Evolutionary conservation across 257 asterid genomes (phyloP).

Genomic region (Lycium ferocissimum): DNA sequence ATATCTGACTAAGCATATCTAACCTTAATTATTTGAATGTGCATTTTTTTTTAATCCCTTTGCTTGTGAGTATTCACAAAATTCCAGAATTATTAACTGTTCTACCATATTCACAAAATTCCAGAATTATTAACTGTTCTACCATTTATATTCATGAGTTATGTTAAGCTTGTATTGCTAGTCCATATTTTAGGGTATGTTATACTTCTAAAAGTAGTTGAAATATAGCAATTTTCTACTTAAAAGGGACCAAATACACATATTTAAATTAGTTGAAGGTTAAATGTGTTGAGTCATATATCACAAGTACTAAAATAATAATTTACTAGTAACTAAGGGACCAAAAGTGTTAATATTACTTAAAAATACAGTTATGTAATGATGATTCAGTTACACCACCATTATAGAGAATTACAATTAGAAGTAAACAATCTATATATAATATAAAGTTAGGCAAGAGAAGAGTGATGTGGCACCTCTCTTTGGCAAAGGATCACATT

Average conservation of each 20-base stretch:
- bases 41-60: background rate
- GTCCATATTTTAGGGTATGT: background rate
- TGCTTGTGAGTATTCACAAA: background rate
- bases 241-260: too few species aligned
- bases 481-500: too few species aligned
- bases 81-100: too few species aligned
- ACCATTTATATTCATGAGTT: too few species aligned
- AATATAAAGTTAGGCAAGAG: too few species aligned
- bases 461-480: too few species aligned
- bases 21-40: background rate
- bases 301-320: background rate
- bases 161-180: background rate
- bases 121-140: too few species aligned
- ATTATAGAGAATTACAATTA: background rate
- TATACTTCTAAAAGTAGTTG: too few species aligned
- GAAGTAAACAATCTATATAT: background rate
- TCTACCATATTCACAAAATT: too few species aligned
- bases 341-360: background rate
- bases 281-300: background rate
- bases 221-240: too few species aligned
- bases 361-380: background rate
- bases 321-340: background rate
- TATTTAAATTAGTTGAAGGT: too few species aligned
- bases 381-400: background rate
- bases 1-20: background rate